Evolutionary conservation across 208 protist genomes (phyloP).

Genomic region (Lotmaria passim): DNA sequence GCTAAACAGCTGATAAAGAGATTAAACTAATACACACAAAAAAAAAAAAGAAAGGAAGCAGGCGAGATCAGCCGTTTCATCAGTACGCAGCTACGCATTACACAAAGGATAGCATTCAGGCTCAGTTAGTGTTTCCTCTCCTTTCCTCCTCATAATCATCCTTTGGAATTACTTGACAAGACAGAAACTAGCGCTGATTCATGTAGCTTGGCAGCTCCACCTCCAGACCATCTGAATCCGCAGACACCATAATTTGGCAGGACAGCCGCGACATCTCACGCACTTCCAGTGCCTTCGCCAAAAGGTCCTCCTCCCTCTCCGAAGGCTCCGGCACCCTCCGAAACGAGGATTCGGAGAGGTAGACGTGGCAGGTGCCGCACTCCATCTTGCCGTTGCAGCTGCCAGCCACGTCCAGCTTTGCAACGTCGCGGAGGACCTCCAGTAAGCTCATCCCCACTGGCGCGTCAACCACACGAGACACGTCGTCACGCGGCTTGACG

Average conservation of each 20-base stretch:
- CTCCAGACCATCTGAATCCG: constrained; percentile 41
- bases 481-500: constrained; percentile 40
- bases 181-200: too few relatives aligned
- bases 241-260: constrained; percentile 57
- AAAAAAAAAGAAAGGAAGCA: too few relatives aligned
- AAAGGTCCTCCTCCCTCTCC: constrained; percentile 77
- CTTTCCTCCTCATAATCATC: too few relatives aligned
- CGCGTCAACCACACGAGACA: constrained; percentile 8
- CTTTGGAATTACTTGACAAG: too few relatives aligned
- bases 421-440: constrained; percentile 81
- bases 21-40: too few relatives aligned
- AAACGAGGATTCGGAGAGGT: constrained; percentile 80
- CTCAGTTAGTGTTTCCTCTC: too few relatives aligned
- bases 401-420: constrained; percentile 65
- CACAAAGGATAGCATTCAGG: neutral
- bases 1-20: too few relatives aligned
- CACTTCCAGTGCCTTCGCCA: constrained; percentile 49
- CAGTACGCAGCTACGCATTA: neutral
- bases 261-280: constrained; percentile 44
- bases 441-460: constrained; percentile 79
- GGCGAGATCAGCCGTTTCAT: too few relatives aligned
- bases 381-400: constrained; percentile 90
- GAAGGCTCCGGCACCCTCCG: constrained; percentile 40
- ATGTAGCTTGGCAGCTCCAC: constrained; percentile 28
- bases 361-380: constrained; percentile 96